Percentiles rank a stretch among this genome's conserved stretches.
These are phyloP conservation scores for Vararia minispora DNA, from an alignment of 768 basidiomycete species.

Conservation along the genomic window DNA sequence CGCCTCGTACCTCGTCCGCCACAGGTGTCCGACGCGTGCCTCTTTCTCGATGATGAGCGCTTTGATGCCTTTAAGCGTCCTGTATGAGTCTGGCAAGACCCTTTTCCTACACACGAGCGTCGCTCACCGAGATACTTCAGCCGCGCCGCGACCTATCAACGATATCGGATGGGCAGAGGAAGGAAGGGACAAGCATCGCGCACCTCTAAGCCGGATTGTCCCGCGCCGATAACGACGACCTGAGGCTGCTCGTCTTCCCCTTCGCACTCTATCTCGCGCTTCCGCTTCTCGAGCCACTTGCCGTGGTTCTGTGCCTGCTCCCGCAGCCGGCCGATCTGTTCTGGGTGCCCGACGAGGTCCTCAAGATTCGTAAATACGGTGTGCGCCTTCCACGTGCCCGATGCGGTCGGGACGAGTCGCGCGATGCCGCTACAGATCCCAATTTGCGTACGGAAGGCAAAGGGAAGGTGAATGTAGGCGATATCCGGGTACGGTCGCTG, in stretches of 20 bases:
- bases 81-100: too few relatives aligned
- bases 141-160: constrained; percentile 50
- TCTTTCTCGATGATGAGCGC: constrained; percentile 55
- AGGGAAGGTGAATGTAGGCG: constrained; percentile 31
- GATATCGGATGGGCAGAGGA: too few relatives aligned
- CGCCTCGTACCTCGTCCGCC: constrained; percentile 57
- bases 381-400: constrained; percentile 36
- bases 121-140: constrained; percentile 44
- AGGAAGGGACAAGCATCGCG: too few relatives aligned
- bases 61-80: too few relatives aligned
- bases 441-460: constrained; percentile 33
- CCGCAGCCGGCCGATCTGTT: constrained; percentile 25
- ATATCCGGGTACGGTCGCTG: constrained; percentile 24
- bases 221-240: constrained; percentile 40
- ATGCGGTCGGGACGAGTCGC: constrained; percentile 32
- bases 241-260: constrained; percentile 30
- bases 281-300: constrained; percentile 29
- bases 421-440: constrained; percentile 32
- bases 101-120: too few relatives aligned
- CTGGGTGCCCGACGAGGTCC: constrained; percentile 34
- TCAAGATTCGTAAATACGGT: constrained; percentile 41
- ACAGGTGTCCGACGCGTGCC: constrained; percentile 46
- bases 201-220: constrained; percentile 45
- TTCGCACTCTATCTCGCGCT: constrained; percentile 25
- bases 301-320: constrained; percentile 26